Base-by-base conservation (phyloP, 495 filamentous ascomycete genomes). In the Chaetomium cochliodes region DNA sequence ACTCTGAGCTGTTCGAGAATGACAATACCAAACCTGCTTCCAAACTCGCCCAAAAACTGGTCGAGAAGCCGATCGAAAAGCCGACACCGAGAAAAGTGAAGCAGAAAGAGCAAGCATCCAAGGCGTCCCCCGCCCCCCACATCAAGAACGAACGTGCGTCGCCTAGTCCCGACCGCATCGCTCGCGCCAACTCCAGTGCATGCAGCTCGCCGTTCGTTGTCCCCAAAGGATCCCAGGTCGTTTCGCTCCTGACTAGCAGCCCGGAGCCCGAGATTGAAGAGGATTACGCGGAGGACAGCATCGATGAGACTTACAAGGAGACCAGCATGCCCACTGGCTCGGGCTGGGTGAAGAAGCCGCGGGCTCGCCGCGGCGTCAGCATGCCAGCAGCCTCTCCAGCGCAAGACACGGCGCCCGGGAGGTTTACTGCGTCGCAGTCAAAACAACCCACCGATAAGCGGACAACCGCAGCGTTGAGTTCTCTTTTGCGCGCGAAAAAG, bases 221-320 rank as follows among this genome's bases (percentile, higher is more conserved):
- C 33, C 79, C 79, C 0, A 60, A 73, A 1, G 77, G 78, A 1
- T 72, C 73, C 0, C 79, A 81, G 58, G 73, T 81, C 9, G 61
- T 78, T 9, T 76, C 74, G 18, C 64, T 82, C 6, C 65, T 78
- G 30, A 71, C 73, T 1, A 77, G 70, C 60, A 72, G 79, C 63
- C 72, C 76, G 0, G 78, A 80, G 60, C 70, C 78, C 2, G 73
- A 63, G 30, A 63, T 72, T 18, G 66, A 59, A 9, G 79, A 81
- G 41, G 33, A 79, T 52, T 80, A 80, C 60, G 76, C 78, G 5
- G 79, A 80, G 5, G 78, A 80, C 8, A 72, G 72, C n/a, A 66
- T 77, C 33, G 79, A 80, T 55, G 72, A 69, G 28, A 79, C 73
- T 0, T 79, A 79, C 59, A 44, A 67, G 39, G 67, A 72, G 11